phyloP scores from a whole-genome alignment of 2,329 filamentous ascomycete genomes.

The Zymoseptoria brevis region DNA sequence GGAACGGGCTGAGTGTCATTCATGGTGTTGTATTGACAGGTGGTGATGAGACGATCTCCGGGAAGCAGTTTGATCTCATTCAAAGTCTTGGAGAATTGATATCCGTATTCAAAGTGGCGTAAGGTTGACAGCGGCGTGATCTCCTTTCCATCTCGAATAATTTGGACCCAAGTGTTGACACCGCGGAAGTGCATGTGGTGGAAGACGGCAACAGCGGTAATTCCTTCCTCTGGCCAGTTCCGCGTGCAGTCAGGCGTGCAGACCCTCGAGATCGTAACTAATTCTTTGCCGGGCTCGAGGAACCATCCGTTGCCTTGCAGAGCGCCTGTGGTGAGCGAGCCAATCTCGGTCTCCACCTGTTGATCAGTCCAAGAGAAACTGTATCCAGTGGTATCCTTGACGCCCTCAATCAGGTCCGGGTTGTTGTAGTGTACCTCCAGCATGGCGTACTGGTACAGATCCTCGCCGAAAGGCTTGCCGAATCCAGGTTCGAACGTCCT shows the following conservation, averaged over 20 bases:
- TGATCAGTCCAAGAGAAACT: conserved; percentile 11
- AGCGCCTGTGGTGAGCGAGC: conserved; percentile 13
- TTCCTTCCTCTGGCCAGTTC: conserved; percentile 11
- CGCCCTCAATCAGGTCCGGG: conserved; percentile 6
- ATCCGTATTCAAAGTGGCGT: conserved; percentile 15
- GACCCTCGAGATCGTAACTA: conserved; percentile 10
- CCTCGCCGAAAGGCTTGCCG: conserved; percentile 14
- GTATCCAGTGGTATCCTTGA: conserved; percentile 12
- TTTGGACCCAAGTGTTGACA: conserved; percentile 11
- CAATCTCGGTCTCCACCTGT: conserved; percentile 11
- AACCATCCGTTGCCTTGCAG: conserved; percentile 12
- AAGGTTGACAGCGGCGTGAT: conserved; percentile 11
- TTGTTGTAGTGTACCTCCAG: conserved; percentile 17
- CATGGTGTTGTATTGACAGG: conserved; percentile 14
- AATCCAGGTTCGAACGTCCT: conserved; percentile 15
- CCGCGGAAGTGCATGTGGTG: conserved; percentile 17
- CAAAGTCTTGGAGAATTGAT: conserved; percentile 15
- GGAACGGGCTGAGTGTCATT: conserved; percentile 13
- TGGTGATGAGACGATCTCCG: conserved; percentile 15
- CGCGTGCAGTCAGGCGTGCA: conserved; percentile 17
- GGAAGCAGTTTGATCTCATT: conserved; percentile 12
- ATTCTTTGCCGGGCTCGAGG: conserved; percentile 11
- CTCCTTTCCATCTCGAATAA: conserved; percentile 14
- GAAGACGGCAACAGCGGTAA: conserved; percentile 15
- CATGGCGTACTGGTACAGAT: conserved; percentile 14